Conservation (phyloP, 2,329 filamentous ascomycete genomes). For the Alternaria sp. region DNA sequence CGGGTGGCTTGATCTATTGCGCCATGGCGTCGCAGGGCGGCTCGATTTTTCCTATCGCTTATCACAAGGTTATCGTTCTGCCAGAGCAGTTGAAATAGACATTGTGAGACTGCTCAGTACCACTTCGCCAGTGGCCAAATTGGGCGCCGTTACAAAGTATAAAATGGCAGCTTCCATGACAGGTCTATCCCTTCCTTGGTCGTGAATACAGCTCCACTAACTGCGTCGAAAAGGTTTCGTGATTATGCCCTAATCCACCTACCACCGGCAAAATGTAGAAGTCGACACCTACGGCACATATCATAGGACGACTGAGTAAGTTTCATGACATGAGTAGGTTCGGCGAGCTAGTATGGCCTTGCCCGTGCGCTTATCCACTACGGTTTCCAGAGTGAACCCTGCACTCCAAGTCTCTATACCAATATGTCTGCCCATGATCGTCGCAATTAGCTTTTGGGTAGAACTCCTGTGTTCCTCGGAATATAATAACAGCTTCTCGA, state of each 20-base stretch:
- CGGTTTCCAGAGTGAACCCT: neutral
- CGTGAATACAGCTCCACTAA: neutral
- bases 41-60: neutral
- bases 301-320: neutral
- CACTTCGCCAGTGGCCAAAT: neutral
- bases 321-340: neutral
- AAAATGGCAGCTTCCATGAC: neutral
- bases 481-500: neutral
- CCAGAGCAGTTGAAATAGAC: neutral
- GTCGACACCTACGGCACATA: neutral
- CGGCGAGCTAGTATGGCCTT: neutral
- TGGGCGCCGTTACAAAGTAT: neutral
- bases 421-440: neutral
- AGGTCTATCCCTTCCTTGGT: neutral
- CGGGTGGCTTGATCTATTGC: no score
- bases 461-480: neutral
- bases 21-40: no score
- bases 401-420: neutral
- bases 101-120: neutral
- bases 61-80: neutral
- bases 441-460: neutral
- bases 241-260: neutral
- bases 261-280: neutral
- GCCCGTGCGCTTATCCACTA: neutral
- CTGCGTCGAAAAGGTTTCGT: neutral